Conservation (phyloP, 257 asterid genomes). For the Plantago ovata region DNA sequence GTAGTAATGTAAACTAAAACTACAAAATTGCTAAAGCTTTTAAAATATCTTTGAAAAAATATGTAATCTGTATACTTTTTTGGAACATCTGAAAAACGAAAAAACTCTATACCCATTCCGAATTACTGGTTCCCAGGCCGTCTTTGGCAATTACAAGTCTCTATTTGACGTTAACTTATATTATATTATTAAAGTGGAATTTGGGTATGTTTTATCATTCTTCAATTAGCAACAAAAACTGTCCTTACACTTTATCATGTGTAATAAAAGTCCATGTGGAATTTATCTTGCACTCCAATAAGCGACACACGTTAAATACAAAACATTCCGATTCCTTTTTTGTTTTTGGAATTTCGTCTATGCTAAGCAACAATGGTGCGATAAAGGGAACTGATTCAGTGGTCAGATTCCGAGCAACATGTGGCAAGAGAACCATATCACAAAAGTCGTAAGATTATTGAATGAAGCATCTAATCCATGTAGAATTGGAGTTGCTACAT, state of each 20-base stretch:
- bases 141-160: no score
- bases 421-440: slow-evolving; percentile 3
- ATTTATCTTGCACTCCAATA: background rate
- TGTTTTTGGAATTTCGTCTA: background rate
- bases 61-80: no score
- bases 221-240: no score
- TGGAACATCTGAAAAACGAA: no score
- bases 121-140: no score
- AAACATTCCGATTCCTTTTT: background rate
- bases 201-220: no score
- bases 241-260: background rate
- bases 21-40: background rate
- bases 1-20: background rate
- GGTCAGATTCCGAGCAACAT: slow-evolving; percentile 4
- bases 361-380: no score
- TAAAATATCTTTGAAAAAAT: no score
- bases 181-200: no score
- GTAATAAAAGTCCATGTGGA: background rate
- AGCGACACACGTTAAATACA: background rate
- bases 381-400: slow-evolving; percentile 3
- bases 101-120: no score
- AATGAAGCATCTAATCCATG: slow-evolving; percentile 1
- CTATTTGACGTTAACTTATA: no score
- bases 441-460: background rate
- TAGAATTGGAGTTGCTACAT: no score